These are phyloP conservation scores for Venturia pyrina DNA, from an alignment of 2,329 filamentous ascomycete species.

Conservation along the genomic window DNA sequence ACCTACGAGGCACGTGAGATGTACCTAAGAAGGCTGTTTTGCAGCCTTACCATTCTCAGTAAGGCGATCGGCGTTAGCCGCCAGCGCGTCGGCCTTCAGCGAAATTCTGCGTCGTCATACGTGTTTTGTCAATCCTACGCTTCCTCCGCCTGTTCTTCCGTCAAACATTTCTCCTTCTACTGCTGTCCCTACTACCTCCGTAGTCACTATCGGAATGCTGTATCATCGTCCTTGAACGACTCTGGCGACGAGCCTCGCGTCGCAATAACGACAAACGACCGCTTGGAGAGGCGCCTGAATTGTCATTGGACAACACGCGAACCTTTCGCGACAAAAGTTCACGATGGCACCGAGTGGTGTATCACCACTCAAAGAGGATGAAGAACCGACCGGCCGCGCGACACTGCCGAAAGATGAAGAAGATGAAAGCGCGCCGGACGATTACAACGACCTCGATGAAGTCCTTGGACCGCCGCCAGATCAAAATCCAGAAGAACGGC, in stretches of 20 bases:
- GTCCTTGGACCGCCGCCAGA: neutral
- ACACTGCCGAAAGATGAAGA: neutral
- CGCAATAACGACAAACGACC: slow-evolving; percentile 3
- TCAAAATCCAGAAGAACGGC: neutral
- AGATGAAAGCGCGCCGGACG: neutral
- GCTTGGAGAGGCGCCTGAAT: neutral
- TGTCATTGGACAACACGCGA: too few relatives aligned
- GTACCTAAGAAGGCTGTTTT: too few relatives aligned
- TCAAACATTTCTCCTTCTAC: neutral
- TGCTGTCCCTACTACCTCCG: neutral
- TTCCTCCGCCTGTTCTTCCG: neutral
- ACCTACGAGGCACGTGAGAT: too few relatives aligned
- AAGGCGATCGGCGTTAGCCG: neutral
- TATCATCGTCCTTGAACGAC: neutral
- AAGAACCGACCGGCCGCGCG: neutral
- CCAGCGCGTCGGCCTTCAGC: neutral
- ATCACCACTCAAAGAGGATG: neutral
- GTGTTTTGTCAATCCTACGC: neutral
- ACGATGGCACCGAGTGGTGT: neutral
- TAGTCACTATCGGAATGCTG: neutral
- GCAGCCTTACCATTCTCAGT: too few relatives aligned
- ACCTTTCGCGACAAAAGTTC: neutral
- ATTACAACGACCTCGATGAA: slow-evolving; percentile 11
- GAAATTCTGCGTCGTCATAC: neutral
- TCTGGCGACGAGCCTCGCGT: neutral